Percentiles rank a stretch among this genome's conserved stretches.
phyloP scores from a whole-genome alignment of 805 yeast genomes.

The Saccharomycopsis sp. region DNA sequence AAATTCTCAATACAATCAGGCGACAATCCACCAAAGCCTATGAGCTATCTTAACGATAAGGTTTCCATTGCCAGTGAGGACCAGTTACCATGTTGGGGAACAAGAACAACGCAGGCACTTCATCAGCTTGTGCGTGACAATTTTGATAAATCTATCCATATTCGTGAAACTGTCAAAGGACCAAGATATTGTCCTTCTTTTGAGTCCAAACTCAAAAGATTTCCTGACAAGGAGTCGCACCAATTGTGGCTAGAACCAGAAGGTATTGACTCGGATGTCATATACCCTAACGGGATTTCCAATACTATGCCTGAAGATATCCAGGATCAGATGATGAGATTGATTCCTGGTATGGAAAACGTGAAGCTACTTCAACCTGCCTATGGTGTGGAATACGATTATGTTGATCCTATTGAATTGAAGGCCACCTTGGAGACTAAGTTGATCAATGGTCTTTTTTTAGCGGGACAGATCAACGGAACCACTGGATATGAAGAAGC shows the following conservation, averaged over 20 bases:
- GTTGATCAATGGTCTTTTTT: slow-evolving; percentile 62
- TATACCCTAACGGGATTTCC: slow-evolving; percentile 95
- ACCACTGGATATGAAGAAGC: slow-evolving; percentile 99
- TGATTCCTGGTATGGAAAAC: slow-evolving; percentile 85
- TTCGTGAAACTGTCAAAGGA: slow-evolving; percentile 88
- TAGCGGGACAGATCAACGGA: slow-evolving; percentile 98
- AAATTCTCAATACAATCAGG: slow-evolving; percentile 67
- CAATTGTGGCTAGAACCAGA: slow-evolving; percentile 96
- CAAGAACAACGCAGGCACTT: slow-evolving; percentile 68
- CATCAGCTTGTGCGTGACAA: slow-evolving; percentile 66
- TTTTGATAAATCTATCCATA: slow-evolving; percentile 79
- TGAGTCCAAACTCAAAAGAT: slow-evolving; percentile 80
- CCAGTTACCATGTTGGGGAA: slow-evolving; percentile 67
- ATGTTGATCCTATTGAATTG: slow-evolving; percentile 88
- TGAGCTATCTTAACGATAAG: slow-evolving; percentile 72
- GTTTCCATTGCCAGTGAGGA: slow-evolving; percentile 49
- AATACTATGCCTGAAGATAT: slow-evolving; percentile 95
- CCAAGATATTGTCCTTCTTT: slow-evolving; percentile 97
- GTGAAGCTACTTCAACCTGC: slow-evolving; percentile 92
- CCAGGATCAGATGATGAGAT: slow-evolving; percentile 62
- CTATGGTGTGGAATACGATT: slow-evolving; percentile 98
- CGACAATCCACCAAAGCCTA: slow-evolving; percentile 80
- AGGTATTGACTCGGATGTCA: slow-evolving; percentile 78
- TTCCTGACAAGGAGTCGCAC: slow-evolving; percentile 69
- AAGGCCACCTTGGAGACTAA: slow-evolving; percentile 76